Percentiles rank a stretch among this genome's conserved stretches.
These are phyloP conservation scores for Graphilbum fragrans DNA, from an alignment of 2,329 filamentous ascomycete species.

Conservation along the genomic window DNA sequence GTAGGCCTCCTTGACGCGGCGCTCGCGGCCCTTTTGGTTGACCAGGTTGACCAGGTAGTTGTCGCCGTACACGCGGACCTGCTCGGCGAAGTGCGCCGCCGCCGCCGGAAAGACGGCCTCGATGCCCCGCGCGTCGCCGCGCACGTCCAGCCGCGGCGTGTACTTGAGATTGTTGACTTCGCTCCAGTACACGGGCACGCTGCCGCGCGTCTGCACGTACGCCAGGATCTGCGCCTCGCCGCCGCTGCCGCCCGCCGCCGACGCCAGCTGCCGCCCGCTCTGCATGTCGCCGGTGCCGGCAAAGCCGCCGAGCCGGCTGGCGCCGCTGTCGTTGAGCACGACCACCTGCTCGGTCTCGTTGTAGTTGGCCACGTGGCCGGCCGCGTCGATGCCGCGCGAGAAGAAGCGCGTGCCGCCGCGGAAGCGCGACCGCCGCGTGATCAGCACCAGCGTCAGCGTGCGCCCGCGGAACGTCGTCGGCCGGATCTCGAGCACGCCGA, in stretches of 20 bases:
- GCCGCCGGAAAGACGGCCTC: slow-evolving; percentile 72
- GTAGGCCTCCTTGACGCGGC: slow-evolving; percentile 82
- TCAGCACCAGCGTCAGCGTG: slow-evolving; percentile 71
- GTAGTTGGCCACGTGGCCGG: slow-evolving; percentile 95
- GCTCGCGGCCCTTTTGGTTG: slow-evolving; percentile 88
- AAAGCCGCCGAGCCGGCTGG: slow-evolving; percentile 65
- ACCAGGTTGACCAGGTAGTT: slow-evolving; percentile 97
- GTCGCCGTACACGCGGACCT: slow-evolving; percentile 86
- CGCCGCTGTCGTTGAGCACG: slow-evolving; percentile 69
- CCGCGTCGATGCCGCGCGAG: slow-evolving; percentile 83
- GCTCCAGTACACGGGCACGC: slow-evolving; percentile 90
- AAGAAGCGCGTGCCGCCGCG: slow-evolving; percentile 90
- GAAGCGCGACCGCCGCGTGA: slow-evolving; percentile 79
- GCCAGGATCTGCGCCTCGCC: slow-evolving; percentile 76
- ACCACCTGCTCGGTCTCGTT: slow-evolving; percentile 96
- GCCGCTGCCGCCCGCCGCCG: neutral
- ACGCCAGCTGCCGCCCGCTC: slow-evolving; percentile 51
- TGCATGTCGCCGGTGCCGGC: slow-evolving; percentile 65
- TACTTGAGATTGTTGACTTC: slow-evolving; percentile 92
- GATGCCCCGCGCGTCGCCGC: slow-evolving; percentile 71
- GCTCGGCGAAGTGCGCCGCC: slow-evolving; percentile 80
- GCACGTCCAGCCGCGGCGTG: slow-evolving; percentile 78
- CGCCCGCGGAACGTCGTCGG: slow-evolving; percentile 77
- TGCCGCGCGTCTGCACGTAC: slow-evolving; percentile 93
- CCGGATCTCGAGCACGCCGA: slow-evolving; percentile 87